Evolutionary conservation across 306 rosid genomes (phyloP).

Genomic region (Rosa persica): DNA sequence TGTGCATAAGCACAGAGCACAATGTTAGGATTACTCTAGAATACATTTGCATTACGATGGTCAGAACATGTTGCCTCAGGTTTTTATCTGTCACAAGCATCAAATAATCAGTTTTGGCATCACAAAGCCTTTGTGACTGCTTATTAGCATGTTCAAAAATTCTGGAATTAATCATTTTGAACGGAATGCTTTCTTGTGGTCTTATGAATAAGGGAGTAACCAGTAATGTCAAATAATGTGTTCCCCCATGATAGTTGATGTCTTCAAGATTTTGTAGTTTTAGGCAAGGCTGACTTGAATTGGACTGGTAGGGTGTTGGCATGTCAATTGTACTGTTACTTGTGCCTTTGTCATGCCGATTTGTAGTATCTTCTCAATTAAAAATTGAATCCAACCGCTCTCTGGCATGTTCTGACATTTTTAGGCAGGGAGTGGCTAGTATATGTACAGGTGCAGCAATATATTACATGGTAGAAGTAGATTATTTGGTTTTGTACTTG

Average conservation of each 20-base stretch:
- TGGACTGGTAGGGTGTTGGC: not conserved
- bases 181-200: not conserved
- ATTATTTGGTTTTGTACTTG: not conserved
- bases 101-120: not conserved
- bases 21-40: not conserved
- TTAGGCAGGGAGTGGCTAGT: not conserved
- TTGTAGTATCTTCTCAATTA: not conserved
- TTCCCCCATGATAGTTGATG: not conserved
- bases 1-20: not conserved
- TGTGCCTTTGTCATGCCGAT: not conserved
- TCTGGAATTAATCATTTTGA: not conserved
- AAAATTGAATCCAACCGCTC: not conserved
- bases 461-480: not conserved
- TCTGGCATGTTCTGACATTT: not conserved
- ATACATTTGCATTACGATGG: not conserved
- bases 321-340: not conserved
- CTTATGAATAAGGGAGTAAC: not conserved
- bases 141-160: not conserved
- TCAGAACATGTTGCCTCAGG: not conserved
- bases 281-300: not conserved
- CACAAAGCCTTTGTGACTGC: not conserved
- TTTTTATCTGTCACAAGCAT: not conserved
- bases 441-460: not conserved
- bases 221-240: not conserved
- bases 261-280: not conserved